Evolutionary conservation across 2,329 filamentous ascomycete species (phyloP).

Genomic region (Elsinoe arachidis): DNA sequence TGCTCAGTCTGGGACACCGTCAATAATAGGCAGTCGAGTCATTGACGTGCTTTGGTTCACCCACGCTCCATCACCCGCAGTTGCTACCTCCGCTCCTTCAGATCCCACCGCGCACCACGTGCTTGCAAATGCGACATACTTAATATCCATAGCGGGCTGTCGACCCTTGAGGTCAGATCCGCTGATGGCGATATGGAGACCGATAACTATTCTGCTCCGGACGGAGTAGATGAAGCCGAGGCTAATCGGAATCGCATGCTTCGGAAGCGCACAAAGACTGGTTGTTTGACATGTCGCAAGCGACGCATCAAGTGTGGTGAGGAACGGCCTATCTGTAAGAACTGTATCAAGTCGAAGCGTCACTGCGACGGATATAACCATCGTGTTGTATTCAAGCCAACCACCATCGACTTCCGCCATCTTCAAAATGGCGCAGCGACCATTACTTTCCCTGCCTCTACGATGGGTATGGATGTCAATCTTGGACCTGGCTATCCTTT

Average conservation of each 20-base stretch:
- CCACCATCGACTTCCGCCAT: conserved; percentile 50
- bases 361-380: conserved; percentile 78
- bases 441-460: conserved; percentile 29
- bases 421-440: conserved; percentile 34
- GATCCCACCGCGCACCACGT: neutral
- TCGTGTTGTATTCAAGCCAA: conserved; percentile 71
- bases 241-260: conserved; percentile 1
- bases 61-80: neutral
- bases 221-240: conserved; percentile 1
- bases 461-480: conserved; percentile 10
- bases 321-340: conserved; percentile 70
- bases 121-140: conserved; percentile 1
- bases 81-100: neutral
- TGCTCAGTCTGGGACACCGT: neutral
- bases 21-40: neutral
- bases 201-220: neutral
- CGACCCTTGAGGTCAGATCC: neutral
- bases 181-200: conserved; percentile 4
- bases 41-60: neutral
- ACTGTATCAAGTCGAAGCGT: conserved; percentile 79
- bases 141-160: neutral
- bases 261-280: conserved; percentile 75
- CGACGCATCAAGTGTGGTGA: conserved; percentile 97
- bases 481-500: neutral
- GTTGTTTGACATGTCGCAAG: conserved; percentile 86